Conservation (phyloP, 164 flowering plant genomes). For the Platanus orientalis region DNA sequence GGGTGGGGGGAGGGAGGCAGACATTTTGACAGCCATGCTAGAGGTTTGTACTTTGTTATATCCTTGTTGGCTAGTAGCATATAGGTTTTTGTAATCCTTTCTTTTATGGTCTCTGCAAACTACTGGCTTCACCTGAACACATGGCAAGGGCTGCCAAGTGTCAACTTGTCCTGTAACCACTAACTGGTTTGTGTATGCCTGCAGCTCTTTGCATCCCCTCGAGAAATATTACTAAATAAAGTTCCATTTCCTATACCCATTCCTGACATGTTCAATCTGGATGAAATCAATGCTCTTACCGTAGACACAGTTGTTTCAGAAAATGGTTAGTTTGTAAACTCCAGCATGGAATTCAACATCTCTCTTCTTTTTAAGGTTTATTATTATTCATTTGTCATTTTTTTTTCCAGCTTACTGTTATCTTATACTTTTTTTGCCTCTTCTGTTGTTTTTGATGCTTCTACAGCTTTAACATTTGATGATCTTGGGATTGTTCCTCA, state of each 20-base stretch:
- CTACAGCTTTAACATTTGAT: conserved; percentile 75
- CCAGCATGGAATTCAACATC: not conserved
- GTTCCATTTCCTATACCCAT: conserved; percentile 87
- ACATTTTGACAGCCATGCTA: too few species aligned
- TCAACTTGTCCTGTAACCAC: not conserved
- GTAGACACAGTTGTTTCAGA: conserved; percentile 76
- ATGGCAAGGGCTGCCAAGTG: too few species aligned
- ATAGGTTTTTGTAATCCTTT: too few species aligned
- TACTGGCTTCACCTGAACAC: too few species aligned
- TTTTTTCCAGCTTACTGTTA: not conserved
- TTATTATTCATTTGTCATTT: too few species aligned
- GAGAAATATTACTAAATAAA: conserved; percentile 71
- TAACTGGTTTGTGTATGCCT: conserved; percentile 20
- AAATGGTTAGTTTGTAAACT: conserved; percentile 46
- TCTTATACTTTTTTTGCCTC: too few species aligned
- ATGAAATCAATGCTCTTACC: conserved; percentile 59
- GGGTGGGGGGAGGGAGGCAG: too few species aligned
- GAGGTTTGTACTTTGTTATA: too few species aligned
- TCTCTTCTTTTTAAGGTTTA: not conserved
- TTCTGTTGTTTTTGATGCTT: conserved; percentile 7
- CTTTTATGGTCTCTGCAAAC: too few species aligned
- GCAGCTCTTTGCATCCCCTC: conserved; percentile 80
- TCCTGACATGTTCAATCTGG: conserved; percentile 74
- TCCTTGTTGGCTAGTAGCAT: too few species aligned
- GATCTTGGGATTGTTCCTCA: conserved; percentile 83